Conservation (phyloP, 257 asterid species). For the Solanum pinnatisectum region DNA sequence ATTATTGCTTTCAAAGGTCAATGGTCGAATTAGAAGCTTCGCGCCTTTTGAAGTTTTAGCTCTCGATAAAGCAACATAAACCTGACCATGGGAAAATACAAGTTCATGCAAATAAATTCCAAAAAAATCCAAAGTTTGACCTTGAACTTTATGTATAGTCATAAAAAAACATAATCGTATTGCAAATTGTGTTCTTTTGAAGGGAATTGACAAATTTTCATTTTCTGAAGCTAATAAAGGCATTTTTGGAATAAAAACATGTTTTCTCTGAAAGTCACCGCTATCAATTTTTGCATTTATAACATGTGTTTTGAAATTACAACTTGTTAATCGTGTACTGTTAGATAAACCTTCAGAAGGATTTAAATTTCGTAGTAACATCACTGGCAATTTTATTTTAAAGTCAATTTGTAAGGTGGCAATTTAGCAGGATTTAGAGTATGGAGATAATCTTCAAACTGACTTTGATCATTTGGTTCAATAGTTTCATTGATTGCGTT, state of each 20-base stretch:
- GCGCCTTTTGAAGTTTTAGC: neutral
- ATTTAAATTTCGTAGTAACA: too few relatives aligned
- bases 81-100: neutral
- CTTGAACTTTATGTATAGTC: neutral
- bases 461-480: neutral
- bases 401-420: neutral
- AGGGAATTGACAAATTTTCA: neutral
- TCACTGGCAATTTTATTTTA: neutral
- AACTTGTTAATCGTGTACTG: too few relatives aligned
- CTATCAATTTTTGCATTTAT: too few relatives aligned
- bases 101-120: neutral
- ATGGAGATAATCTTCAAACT: neutral
- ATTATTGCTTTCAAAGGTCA: neutral
- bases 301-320: too few relatives aligned
- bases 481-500: too few relatives aligned
- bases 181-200: neutral
- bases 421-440: neutral
- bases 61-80: neutral
- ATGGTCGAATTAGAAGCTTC: neutral
- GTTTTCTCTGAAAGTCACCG: neutral
- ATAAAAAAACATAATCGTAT: neutral
- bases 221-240: neutral
- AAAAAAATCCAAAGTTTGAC: neutral
- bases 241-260: neutral
- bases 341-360: too few relatives aligned